A percentile compares a stretch with the other conserved stretches of the same genome.
phyloP scores from a whole-genome alignment of 495 filamentous ascomycete genomes.

The Penicillium paradoxum region DNA sequence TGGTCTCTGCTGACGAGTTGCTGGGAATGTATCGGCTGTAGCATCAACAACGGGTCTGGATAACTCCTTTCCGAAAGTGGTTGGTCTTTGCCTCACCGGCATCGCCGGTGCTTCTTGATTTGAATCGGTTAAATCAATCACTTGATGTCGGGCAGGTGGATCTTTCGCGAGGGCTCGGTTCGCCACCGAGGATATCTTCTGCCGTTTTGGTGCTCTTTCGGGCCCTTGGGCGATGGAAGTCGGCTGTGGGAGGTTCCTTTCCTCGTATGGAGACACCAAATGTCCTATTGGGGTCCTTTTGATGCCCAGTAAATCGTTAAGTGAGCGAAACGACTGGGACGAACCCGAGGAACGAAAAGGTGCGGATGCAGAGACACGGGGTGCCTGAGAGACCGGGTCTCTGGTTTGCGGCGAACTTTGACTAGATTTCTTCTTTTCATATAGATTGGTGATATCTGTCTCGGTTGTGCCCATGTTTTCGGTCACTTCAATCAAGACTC shows the following conservation, averaged over 20 bases:
- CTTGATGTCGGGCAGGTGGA: constrained; percentile 4
- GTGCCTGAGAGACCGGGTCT: constrained; percentile 9
- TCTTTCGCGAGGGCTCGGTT: background rate
- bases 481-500: constrained; percentile 70
- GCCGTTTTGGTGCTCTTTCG: constrained; percentile 46
- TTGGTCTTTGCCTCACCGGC: background rate
- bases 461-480: constrained; percentile 66
- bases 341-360: constrained; percentile 22
- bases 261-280: constrained; percentile 47
- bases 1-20: background rate
- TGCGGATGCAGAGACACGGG: constrained; percentile 17
- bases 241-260: constrained; percentile 19
- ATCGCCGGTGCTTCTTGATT: background rate
- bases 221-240: constrained; percentile 8
- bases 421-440: constrained; percentile 54
- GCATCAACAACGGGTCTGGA: background rate
- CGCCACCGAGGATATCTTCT: constrained; percentile 24
- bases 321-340: constrained; percentile 41
- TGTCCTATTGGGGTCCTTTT: constrained; percentile 45
- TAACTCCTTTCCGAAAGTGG: background rate
- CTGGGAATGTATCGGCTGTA: background rate
- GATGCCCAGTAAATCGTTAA: constrained; percentile 56
- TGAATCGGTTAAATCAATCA: constrained; percentile 22
- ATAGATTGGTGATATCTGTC: constrained; percentile 68
- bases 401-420: constrained; percentile 21